These are phyloP conservation scores for Mariannaea sp. DNA, from an alignment of 2,329 filamentous ascomycete species.

Conservation along the genomic window DNA sequence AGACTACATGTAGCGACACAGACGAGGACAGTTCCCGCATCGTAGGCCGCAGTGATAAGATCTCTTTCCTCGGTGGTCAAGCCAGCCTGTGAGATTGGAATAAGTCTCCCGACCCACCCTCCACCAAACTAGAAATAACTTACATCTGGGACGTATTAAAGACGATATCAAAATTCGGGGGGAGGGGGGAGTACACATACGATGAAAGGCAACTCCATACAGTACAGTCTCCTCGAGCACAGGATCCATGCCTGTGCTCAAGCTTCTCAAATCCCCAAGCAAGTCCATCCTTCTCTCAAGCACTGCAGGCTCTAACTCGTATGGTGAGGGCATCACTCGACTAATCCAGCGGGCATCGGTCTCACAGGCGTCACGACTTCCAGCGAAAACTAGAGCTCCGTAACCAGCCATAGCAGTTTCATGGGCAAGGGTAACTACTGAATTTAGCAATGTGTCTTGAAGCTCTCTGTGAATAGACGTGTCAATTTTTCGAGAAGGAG, in stretches of 20 bases:
- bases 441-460: conserved; percentile 67
- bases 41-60: conserved; percentile 72
- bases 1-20: conserved; percentile 79
- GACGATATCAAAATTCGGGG: not conserved
- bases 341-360: conserved; percentile 70
- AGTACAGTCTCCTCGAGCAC: conserved; percentile 67
- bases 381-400: conserved; percentile 75
- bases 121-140: conserved; percentile 13
- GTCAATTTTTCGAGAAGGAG: conserved; percentile 55
- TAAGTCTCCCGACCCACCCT: not conserved
- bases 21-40: conserved; percentile 68
- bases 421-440: conserved; percentile 70
- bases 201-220: conserved; percentile 75
- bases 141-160: conserved; percentile 44
- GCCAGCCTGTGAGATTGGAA: conserved; percentile 55
- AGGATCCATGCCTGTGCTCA: conserved; percentile 69
- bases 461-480: conserved; percentile 65
- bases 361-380: conserved; percentile 70
- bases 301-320: conserved; percentile 52
- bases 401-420: conserved; percentile 72
- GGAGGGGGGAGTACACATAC: conserved; percentile 46
- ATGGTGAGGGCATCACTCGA: conserved; percentile 62
- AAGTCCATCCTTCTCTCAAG: conserved; percentile 66
- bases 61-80: conserved; percentile 78
- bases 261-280: conserved; percentile 67